These are phyloP conservation scores for Capronia coronata DNA, from an alignment of 2,329 filamentous ascomycete genomes.

Conservation along the genomic window DNA sequence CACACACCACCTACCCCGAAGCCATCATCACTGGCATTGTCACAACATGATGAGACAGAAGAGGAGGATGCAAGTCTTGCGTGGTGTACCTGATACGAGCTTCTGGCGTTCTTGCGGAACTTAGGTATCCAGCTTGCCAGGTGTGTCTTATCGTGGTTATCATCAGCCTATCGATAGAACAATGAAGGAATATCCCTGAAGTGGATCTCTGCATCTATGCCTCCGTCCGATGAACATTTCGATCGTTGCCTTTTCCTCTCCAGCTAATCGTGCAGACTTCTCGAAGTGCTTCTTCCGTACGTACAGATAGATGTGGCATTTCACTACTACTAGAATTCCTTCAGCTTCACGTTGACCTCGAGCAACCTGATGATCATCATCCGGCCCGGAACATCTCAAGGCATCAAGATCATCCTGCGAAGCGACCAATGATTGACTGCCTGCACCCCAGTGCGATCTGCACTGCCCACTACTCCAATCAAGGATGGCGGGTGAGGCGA, in stretches of 20 bases:
- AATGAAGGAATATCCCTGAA: background rate
- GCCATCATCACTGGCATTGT: slow-evolving; percentile 3
- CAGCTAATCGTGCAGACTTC: too few species aligned
- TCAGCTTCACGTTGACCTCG: background rate
- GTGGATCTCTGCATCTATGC: background rate
- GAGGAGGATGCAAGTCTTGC: slow-evolving; percentile 22
- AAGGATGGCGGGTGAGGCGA: slow-evolving; percentile 18
- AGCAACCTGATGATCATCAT: background rate
- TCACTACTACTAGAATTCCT: too few species aligned
- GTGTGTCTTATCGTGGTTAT: slow-evolving; percentile 12
- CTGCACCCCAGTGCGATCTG: slow-evolving; percentile 1
- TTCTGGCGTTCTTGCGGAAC: background rate
- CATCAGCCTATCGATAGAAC: slow-evolving; percentile 19
- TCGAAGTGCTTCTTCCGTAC: too few species aligned
- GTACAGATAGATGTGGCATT: too few species aligned
- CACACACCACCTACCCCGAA: slow-evolving; percentile 2
- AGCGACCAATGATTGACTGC: slow-evolving; percentile 12
- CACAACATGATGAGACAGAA: slow-evolving; percentile 12
- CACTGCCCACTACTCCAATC: slow-evolving; percentile 19
- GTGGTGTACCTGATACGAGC: slow-evolving; percentile 3
- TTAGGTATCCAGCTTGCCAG: too few species aligned
- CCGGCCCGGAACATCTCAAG: background rate
- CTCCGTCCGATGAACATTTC: background rate
- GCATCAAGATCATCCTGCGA: slow-evolving; percentile 8
- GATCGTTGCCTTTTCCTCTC: too few species aligned